These are phyloP conservation scores for Coemansia javaensis DNA, from an alignment of 192 early-diverging fungal species.

Conservation along the genomic window DNA sequence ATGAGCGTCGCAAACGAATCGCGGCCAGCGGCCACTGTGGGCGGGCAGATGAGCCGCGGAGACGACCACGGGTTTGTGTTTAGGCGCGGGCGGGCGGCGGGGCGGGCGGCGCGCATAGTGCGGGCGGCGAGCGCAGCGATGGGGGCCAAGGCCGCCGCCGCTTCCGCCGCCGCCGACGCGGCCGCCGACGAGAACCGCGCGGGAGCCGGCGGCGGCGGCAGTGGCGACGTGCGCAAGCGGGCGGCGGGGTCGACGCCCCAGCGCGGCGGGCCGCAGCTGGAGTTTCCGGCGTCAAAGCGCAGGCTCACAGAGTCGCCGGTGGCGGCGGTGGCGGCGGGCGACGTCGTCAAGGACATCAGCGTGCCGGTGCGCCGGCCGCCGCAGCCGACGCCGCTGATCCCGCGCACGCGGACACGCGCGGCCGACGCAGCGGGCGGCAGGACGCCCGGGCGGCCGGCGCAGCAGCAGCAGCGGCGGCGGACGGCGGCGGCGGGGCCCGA, in stretches of 20 bases:
- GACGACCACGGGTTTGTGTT: slow-evolving; percentile 51
- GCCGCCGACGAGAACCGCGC: too few relatives aligned
- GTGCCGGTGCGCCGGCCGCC: slow-evolving; percentile 26
- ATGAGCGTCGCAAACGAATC: slow-evolving; percentile 8
- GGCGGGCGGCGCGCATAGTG: too few relatives aligned
- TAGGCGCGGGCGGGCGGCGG: slow-evolving; percentile 9
- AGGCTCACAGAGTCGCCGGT: slow-evolving; percentile 7
- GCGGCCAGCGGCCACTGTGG: not conserved
- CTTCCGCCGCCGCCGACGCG: too few relatives aligned
- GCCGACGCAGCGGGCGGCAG: not conserved
- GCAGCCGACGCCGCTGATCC: slow-evolving; percentile 42
- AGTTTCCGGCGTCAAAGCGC: slow-evolving; percentile 40
- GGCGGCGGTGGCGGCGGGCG: not conserved
- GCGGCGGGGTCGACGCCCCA: not conserved
- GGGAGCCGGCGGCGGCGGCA: too few relatives aligned
- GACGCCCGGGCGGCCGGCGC: not conserved
- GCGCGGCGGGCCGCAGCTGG: slow-evolving; percentile 4
- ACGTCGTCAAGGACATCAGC: slow-evolving; percentile 25
- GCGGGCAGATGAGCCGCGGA: slow-evolving; percentile 4
- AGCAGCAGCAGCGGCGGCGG: not conserved
- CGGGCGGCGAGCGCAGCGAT: not conserved
- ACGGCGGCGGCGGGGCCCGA: too few relatives aligned
- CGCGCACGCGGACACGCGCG: slow-evolving; percentile 31
- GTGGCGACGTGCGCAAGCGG: too few relatives aligned
- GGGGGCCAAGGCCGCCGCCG: not conserved